phyloP scores from a whole-genome alignment of 2,329 filamentous ascomycete species.

The Apiospora marii region DNA sequence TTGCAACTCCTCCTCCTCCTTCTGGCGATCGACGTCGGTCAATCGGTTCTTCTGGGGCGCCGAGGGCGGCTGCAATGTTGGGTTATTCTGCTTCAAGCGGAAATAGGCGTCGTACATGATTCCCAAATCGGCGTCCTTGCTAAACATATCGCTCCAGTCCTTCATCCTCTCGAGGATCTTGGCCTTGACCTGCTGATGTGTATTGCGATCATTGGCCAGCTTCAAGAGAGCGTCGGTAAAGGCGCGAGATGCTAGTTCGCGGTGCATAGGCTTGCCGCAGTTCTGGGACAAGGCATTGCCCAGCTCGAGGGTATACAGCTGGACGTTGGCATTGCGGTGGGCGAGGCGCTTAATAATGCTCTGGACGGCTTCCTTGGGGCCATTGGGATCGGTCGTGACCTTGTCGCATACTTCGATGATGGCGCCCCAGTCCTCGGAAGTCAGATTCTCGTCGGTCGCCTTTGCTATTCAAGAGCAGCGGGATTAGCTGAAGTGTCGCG shows the following conservation, averaged over 20 bases:
- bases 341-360: conserved; percentile 91
- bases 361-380: conserved; percentile 84
- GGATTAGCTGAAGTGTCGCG: conserved; percentile 31
- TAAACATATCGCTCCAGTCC: conserved; percentile 96
- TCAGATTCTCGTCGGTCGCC: conserved; percentile 98
- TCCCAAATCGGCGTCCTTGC: conserved; percentile 85
- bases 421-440: conserved; percentile 75
- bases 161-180: conserved; percentile 98
- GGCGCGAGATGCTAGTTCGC: conserved; percentile 87
- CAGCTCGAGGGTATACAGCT: conserved; percentile 93
- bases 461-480: conserved; percentile 54
- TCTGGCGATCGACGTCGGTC: conserved; percentile 87
- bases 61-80: conserved; percentile 87
- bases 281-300: conserved; percentile 93
- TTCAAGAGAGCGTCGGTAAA: conserved; percentile 94
- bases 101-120: conserved; percentile 97
- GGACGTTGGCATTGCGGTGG: conserved; percentile 94
- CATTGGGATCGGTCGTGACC: conserved; percentile 60
- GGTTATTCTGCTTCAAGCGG: conserved; percentile 84
- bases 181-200: conserved; percentile 93
- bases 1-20: conserved; percentile 96
- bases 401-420: conserved; percentile 72
- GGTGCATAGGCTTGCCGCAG: conserved; percentile 85
- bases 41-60: conserved; percentile 94
- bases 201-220: conserved; percentile 92